These are phyloP conservation scores for Colletotrichum paranaense DNA, from an alignment of 2,329 filamentous ascomycete species.

Conservation along the genomic window DNA sequence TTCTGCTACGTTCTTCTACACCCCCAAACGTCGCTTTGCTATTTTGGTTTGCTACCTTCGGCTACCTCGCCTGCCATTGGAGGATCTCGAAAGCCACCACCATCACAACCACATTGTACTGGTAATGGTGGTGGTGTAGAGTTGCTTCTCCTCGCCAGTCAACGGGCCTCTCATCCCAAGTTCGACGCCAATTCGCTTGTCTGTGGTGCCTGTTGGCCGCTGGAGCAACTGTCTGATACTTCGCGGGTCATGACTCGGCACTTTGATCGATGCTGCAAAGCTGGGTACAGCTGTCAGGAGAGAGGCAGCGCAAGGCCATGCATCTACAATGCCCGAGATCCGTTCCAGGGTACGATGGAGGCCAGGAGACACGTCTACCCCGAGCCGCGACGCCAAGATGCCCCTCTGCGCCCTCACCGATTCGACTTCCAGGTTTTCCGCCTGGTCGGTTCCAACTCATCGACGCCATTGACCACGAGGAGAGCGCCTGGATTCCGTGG, in stretches of 20 bases:
- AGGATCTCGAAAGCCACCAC: background rate
- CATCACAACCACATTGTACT: background rate
- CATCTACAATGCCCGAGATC: background rate
- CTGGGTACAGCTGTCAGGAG: slow-evolving; percentile 7
- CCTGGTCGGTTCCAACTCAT: background rate
- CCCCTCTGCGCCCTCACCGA: background rate
- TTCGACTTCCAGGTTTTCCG: background rate
- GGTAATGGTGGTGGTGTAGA: background rate
- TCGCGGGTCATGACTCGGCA: slow-evolving; percentile 28
- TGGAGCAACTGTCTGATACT: background rate
- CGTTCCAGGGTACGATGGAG: background rate
- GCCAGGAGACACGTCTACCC: background rate
- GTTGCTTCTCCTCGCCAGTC: background rate
- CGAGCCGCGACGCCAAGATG: background rate
- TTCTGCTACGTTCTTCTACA: slow-evolving; percentile 12
- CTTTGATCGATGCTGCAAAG: slow-evolving; percentile 22
- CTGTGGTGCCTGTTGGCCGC: background rate
- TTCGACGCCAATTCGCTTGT: background rate
- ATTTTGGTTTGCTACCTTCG: slow-evolving; percentile 10
- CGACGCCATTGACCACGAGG: background rate
- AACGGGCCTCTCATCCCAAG: slow-evolving; percentile 13
- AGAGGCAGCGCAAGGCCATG: slow-evolving; percentile 18
- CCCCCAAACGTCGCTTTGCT: background rate
- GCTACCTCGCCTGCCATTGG: background rate
- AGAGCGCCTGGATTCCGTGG: background rate